A percentile compares a stretch with the other conserved stretches of the same genome.
These are phyloP conservation scores for Cordyceps fumosorosea DNA, from an alignment of 2,329 filamentous ascomycete species.

Conservation along the genomic window DNA sequence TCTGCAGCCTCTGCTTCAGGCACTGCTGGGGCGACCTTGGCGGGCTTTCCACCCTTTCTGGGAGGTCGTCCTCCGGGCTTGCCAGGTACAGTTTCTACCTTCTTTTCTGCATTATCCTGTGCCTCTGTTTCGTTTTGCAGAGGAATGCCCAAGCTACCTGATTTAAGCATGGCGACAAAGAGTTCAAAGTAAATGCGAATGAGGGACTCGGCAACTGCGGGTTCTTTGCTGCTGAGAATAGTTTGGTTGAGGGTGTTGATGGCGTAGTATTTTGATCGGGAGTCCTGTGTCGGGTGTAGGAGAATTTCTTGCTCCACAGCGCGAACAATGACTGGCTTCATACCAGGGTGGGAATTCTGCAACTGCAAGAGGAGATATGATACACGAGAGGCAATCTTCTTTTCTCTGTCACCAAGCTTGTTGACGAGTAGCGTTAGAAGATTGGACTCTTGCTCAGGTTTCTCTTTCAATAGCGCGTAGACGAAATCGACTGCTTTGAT, in stretches of 20 bases:
- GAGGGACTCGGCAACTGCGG: slow-evolving; percentile 70
- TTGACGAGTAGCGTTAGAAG: slow-evolving; percentile 86
- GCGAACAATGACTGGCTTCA: slow-evolving; percentile 84
- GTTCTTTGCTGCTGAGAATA: slow-evolving; percentile 78
- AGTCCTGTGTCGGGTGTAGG: slow-evolving; percentile 78
- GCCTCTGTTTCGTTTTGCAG: slow-evolving; percentile 40
- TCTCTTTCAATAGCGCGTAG: slow-evolving; percentile 85
- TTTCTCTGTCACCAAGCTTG: slow-evolving; percentile 91
- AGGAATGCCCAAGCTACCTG: slow-evolving; percentile 29
- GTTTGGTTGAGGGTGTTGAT: slow-evolving; percentile 97
- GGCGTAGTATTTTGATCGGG: slow-evolving; percentile 89
- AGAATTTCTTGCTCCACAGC: slow-evolving; percentile 83
- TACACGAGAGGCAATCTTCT: slow-evolving; percentile 89
- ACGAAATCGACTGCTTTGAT: slow-evolving; percentile 84
- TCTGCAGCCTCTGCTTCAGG: slow-evolving; percentile 65
- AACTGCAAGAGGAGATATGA: slow-evolving; percentile 93
- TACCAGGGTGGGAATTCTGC: slow-evolving; percentile 79
- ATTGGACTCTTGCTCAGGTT: slow-evolving; percentile 95
- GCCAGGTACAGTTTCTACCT: slow-evolving; percentile 8
- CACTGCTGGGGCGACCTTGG: slow-evolving; percentile 32
- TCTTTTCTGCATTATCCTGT: slow-evolving; percentile 26
- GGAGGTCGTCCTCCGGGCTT: slow-evolving; percentile 16
- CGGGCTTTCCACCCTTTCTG: slow-evolving; percentile 20
- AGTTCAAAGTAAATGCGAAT: slow-evolving; percentile 88
- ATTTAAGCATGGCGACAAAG: slow-evolving; percentile 77